Percentiles rank a stretch among this genome's conserved stretches.
Evolutionary conservation across 2,329 filamentous ascomycete genomes (phyloP).

Genomic region (Colletotrichum paranaense): DNA sequence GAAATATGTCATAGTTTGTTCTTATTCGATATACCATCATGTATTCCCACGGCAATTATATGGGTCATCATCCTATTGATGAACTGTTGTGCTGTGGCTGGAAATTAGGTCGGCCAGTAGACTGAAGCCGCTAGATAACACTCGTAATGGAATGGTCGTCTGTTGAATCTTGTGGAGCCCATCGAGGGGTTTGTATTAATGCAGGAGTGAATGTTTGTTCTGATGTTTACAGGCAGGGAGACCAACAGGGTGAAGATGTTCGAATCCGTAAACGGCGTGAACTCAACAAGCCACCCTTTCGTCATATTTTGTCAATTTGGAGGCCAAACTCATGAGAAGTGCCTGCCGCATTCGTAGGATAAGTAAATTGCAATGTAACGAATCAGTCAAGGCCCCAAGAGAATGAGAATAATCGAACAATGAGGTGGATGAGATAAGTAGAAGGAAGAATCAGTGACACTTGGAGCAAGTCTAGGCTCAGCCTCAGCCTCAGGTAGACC

Average conservation of each 20-base stretch:
- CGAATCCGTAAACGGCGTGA: not conserved
- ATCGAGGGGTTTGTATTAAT: not conserved
- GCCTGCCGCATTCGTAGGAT: too few species aligned
- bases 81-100: not conserved
- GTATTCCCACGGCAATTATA: not conserved
- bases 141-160: slow-evolving; percentile 12
- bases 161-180: not conserved
- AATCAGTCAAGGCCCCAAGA: too few species aligned
- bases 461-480: not conserved
- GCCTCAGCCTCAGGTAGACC: not conserved
- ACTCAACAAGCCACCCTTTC: not conserved
- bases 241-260: not conserved
- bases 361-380: too few species aligned
- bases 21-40: slow-evolving; percentile 29
- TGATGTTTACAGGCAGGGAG: too few species aligned
- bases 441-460: not conserved
- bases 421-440: not conserved
- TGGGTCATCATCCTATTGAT: not conserved
- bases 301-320: not conserved
- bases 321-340: too few species aligned
- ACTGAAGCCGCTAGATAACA: slow-evolving; percentile 2
- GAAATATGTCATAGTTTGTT: slow-evolving; percentile 5
- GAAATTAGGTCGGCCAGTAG: slow-evolving; percentile 4
- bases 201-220: not conserved
- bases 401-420: too few species aligned